Conservation (phyloP, 177 flowering plant species). For the Vitis hybrid region DNA sequence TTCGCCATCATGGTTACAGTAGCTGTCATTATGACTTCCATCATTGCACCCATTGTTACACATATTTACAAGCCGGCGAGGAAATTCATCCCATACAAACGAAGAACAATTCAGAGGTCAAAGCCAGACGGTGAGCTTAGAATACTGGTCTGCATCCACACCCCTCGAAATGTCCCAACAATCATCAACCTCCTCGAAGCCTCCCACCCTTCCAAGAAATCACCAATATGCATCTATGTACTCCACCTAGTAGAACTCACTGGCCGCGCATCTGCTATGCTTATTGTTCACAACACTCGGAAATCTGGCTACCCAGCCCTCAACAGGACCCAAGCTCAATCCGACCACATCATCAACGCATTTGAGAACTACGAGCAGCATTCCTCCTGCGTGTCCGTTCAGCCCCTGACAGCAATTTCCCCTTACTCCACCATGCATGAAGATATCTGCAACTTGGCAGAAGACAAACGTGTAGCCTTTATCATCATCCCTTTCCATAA, state of each 20-base stretch:
- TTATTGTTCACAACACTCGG: slow-evolving; percentile 31
- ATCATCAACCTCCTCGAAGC: slow-evolving; percentile 35
- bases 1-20: slow-evolving; percentile 49
- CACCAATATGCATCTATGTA: slow-evolving; percentile 29
- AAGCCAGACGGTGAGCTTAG: slow-evolving; percentile 29
- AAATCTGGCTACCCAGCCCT: slow-evolving; percentile 24
- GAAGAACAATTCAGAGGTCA: slow-evolving; percentile 25
- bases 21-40: slow-evolving; percentile 38
- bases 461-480: slow-evolving; percentile 42
- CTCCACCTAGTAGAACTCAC: slow-evolving; percentile 41
- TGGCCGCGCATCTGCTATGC: slow-evolving; percentile 40
- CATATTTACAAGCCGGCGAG: slow-evolving; percentile 25
- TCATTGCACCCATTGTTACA: slow-evolving; percentile 17
- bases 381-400: slow-evolving; percentile 23
- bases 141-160: slow-evolving; percentile 29
- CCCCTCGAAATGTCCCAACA: slow-evolving; percentile 36
- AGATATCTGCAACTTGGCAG: slow-evolving; percentile 42
- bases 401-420: slow-evolving; percentile 47
- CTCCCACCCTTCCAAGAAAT: slow-evolving; percentile 29
- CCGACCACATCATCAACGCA: slow-evolving; percentile 35
- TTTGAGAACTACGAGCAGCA: slow-evolving; percentile 35
- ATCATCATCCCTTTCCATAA: slow-evolving; percentile 53
- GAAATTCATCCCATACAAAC: slow-evolving; percentile 20
- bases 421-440: slow-evolving; percentile 60
- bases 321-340: slow-evolving; percentile 34